phyloP scores from a whole-genome alignment of 116 monocot species.

The Posidonia oceanica region DNA sequence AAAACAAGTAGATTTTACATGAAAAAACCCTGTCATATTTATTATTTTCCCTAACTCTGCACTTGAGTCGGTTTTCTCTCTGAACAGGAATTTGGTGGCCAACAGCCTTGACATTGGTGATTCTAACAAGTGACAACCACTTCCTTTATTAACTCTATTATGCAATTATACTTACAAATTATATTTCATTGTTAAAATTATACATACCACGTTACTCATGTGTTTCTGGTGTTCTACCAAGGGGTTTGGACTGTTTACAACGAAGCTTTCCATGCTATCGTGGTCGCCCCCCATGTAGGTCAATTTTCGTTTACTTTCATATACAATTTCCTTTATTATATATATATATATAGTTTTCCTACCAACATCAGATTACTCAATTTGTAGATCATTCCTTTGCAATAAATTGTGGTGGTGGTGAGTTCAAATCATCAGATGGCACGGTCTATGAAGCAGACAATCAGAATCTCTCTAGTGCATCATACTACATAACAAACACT shows the following conservation, averaged over 20 bases:
- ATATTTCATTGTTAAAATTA: background rate
- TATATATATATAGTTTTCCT: background rate
- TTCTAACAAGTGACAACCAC: constrained; percentile 36
- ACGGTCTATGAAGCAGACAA: constrained; percentile 44
- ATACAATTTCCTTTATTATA: background rate
- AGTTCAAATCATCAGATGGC: constrained; percentile 36
- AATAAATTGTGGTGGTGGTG: constrained; percentile 62
- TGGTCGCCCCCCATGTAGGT: no score
- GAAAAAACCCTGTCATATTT: no score
- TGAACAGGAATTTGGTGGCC: constrained; percentile 14
- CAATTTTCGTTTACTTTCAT: no score
- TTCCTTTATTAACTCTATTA: background rate
- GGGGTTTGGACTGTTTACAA: no score
- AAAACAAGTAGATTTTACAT: no score
- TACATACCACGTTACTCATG: no score
- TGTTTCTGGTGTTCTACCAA: no score
- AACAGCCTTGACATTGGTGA: constrained; percentile 14
- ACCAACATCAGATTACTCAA: no score
- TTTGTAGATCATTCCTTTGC: constrained; percentile 62
- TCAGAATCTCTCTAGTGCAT: constrained; percentile 43
- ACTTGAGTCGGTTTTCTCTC: background rate
- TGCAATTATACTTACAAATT: no score
- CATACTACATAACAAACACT: constrained; percentile 52
- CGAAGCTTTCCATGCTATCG: no score
- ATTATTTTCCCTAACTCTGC: no score